A percentile compares a stretch with the other conserved stretches of the same genome.
Conservation (phyloP, 2,329 filamentous ascomycete genomes). For the Coniochaeta sp. region DNA sequence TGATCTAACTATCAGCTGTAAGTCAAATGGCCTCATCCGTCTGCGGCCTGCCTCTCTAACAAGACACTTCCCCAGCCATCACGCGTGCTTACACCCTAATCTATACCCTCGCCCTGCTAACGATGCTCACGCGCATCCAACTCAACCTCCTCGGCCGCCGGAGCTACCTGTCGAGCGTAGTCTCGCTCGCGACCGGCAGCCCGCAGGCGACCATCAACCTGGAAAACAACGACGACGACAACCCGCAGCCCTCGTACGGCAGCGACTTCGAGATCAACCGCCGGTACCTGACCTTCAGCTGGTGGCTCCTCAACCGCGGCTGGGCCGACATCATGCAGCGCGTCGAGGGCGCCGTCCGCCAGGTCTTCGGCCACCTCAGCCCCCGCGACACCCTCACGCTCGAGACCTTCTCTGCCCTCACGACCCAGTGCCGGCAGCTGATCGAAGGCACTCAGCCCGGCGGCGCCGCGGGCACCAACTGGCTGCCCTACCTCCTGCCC, state of each 20-base stretch:
- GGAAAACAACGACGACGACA: conserved; percentile 90
- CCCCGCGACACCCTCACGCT: conserved; percentile 83
- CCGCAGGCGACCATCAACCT: conserved; percentile 74
- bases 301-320: conserved; percentile 92
- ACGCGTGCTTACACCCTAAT: conserved; percentile 86
- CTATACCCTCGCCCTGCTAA: conserved; percentile 84
- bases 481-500: conserved; percentile 81
- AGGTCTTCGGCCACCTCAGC: conserved; percentile 83
- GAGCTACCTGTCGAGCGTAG: conserved; percentile 92
- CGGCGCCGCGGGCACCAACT: conserved; percentile 48
- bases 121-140: conserved; percentile 88
- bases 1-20: conserved; percentile 92
- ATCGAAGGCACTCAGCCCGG: conserved; percentile 59
- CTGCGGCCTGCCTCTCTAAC: background rate
- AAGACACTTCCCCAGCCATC: conserved; percentile 52
- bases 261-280: conserved; percentile 96
- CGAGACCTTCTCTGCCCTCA: conserved; percentile 70
- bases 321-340: conserved; percentile 77
- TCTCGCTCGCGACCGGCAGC: conserved; percentile 75
- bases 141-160: conserved; percentile 92
- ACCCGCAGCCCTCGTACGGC: conserved; percentile 75
- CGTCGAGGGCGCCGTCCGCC: conserved; percentile 78
- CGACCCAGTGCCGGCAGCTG: conserved; percentile 73
- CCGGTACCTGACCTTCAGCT: conserved; percentile 91
- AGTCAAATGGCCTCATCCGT: conserved; percentile 22